Percentiles rank a stretch among this genome's conserved stretches.
Evolutionary conservation across 306 rosid genomes (phyloP).

Genomic region (Amphicarpaea edgeworthii): DNA sequence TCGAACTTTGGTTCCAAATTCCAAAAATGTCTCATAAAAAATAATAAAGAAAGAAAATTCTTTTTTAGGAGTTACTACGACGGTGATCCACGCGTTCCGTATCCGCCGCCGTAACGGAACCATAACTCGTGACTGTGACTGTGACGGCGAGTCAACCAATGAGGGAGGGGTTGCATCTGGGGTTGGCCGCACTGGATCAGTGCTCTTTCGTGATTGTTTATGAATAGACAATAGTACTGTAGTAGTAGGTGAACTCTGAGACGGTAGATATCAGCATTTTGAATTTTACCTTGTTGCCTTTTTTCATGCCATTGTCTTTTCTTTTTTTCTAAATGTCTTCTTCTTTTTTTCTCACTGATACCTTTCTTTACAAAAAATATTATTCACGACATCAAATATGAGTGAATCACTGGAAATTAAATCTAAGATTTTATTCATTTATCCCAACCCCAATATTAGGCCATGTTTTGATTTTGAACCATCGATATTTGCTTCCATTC

Average conservation of each 20-base stretch:
- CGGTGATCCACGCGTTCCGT: constrained; percentile 45
- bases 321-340: too few relatives aligned
- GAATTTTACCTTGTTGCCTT: background rate
- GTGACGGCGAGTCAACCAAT: constrained; percentile 27
- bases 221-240: too few relatives aligned
- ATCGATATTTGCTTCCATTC: too few relatives aligned
- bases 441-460: too few relatives aligned
- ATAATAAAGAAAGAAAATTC: too few relatives aligned
- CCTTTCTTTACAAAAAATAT: too few relatives aligned
- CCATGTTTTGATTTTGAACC: too few relatives aligned
- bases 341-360: too few relatives aligned
- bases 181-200: background rate
- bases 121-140: constrained; percentile 9
- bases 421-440: too few relatives aligned
- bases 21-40: too few relatives aligned
- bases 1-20: constrained; percentile 21
- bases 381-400: too few relatives aligned
- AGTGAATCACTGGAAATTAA: too few relatives aligned
- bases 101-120: constrained; percentile 6
- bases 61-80: background rate
- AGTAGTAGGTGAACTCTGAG: background rate
- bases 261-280: background rate
- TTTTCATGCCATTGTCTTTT: background rate
- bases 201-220: background rate
- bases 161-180: background rate